Base-by-base conservation (phyloP, 106 monocot species). In the Iris macrosiphon region DNA sequence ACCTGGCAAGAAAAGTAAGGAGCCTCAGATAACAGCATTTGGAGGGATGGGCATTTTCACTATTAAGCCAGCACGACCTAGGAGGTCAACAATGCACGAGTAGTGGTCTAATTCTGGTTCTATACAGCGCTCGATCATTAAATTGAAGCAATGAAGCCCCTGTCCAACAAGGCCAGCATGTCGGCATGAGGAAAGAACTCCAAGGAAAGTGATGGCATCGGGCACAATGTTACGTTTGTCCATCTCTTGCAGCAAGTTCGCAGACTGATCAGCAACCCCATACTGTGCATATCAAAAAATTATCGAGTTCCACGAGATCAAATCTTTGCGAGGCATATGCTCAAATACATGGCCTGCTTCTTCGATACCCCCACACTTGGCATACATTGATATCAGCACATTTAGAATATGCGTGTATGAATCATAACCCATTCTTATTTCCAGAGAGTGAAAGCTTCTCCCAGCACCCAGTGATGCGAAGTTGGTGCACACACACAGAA, bases 281-380 rank as follows among this genome's bases (percentile, higher is more conserved):
- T 71, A 66, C 2, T 80, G 79, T 17, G 74, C 52, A 65, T 49
- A 80, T 23, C 70, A 69, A 52, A 70, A 80, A 58, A 80, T 80
- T 66, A 80, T 75, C 1, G 80, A 70, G 21, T 80, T 75, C 80
- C 80, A 80, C 8, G 80, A 70, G 13, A 80, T 66, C n/a, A 65
- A 31, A 67, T 80, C 74, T 66, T 45, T 80, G 6, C 23, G 27
- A 20, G 30, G n/a, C 56, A 80, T 70, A 37, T 53, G 57, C 8
- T 70, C 46, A 18, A 80, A 80, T 16, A 80, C 20, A 31, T 46
- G 44, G 11, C 6, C 13, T 25, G 80, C 74, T 66, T 70, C 74
- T 46, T 60, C 44, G 6, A 80, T 70, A 8, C 49, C 31, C 28
- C 80, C 80, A 57, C 70, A 80, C 40, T 80, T 80, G 7, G 80